phyloP scores from a whole-genome alignment of 129 eudicot genomes.

The Saussurea involucrata region DNA sequence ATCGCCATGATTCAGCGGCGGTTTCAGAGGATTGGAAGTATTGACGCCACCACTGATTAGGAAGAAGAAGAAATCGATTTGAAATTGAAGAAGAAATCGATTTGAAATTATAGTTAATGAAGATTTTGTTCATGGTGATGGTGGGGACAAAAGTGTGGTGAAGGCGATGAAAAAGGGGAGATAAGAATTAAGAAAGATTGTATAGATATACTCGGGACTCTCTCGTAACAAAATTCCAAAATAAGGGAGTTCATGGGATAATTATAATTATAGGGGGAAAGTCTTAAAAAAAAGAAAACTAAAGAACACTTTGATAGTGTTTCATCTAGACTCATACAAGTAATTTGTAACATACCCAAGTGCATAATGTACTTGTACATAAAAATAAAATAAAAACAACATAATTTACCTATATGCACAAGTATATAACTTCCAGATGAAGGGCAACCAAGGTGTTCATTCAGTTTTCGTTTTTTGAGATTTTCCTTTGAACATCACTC shows the following conservation, averaged over 20 bases:
- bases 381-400: too few species aligned
- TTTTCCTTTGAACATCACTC: too few species aligned
- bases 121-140: constrained; percentile 28
- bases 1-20: constrained; percentile 29
- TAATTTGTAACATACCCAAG: too few species aligned
- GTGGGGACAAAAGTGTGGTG: neutral
- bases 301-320: too few species aligned
- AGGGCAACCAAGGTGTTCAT: too few species aligned
- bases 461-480: too few species aligned
- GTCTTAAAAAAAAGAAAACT: too few species aligned
- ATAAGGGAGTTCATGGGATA: neutral
- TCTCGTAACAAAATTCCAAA: too few species aligned
- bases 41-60: neutral
- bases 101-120: neutral
- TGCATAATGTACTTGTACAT: too few species aligned
- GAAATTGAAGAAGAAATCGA: neutral
- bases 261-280: neutral
- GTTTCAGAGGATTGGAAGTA: constrained; percentile 3
- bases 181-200: neutral
- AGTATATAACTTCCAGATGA: too few species aligned
- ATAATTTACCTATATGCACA: too few species aligned
- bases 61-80: neutral
- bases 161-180: neutral
- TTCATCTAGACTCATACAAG: too few species aligned
- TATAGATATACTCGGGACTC: neutral